Evolutionary conservation across 768 basidiomycete species (phyloP), one percentile per base, ranked within the genome.

Genomic region (Podaxis rugospora): DNA sequence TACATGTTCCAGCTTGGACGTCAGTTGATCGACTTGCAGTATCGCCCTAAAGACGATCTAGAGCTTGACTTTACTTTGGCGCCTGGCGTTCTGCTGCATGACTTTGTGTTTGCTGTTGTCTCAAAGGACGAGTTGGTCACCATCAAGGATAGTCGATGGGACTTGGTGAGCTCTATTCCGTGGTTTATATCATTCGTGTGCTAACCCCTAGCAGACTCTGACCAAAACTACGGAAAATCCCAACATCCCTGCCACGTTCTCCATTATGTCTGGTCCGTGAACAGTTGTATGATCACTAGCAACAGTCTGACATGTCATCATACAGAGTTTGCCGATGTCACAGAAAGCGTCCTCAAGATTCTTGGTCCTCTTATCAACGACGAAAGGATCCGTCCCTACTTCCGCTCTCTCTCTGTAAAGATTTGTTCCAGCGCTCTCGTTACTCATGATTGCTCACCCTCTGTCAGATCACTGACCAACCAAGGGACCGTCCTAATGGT

Each of bases 81-180:
- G 37, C 66, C 80, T 63, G 76, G 74, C 57, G 72, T 75, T 37
- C 70, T 87, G 53, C 70, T 84, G 52, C 70, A 77, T 62, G 89
- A 84, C 67, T 93, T 86, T 69, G 90, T 96, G 3, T 97, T 89
- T 87, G 93, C 86, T 9, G 71, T 95, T 57, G 87, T 94, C 27
- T 80, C 83, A 36, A 97, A 95, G 76, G 84, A 88, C 60, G 89
- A 92, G 65, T 78, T 95, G 63, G 74, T 81, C 59, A 76, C 77
- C 37, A 83, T 93, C 67, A 88, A 85, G 72, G 79, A 86, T 58
- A 73, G 79, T 60, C 83, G 94, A 63, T 97, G 92, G 92, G 95
- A 96, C 71, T 73, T 95, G 71, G 94, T 96, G 61, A 68, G 88
- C 79, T n/a, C 52, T 52, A n/a, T 37, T 57, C 52, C 47, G 9